Evolutionary conservation across 495 filamentous ascomycete species (phyloP), one percentile per base, ranked within the genome.

Genomic region (Terfezia boudieri): DNA sequence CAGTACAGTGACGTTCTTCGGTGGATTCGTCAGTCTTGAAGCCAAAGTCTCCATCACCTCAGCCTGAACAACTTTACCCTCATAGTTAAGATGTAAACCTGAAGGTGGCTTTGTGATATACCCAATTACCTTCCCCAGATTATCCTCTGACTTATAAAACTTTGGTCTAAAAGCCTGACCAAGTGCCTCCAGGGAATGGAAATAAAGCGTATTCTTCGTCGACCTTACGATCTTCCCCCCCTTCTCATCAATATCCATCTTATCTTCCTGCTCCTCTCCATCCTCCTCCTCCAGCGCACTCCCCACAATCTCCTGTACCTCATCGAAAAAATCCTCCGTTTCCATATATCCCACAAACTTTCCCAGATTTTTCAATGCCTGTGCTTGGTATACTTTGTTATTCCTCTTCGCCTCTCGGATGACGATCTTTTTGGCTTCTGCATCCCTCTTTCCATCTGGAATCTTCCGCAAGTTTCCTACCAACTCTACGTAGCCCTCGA

Each of bases 391-490:
- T 2, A 70, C 67, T 23, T 76, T 74, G 64, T 95, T 98, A 58
- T 84, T 84, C 14, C 90, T 78, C 70, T 86, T 93, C 9, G 86
- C 86, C 74, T 98, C 90, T 52, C 89, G 78, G 52, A 88, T 67
- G 17, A 79, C 73, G 58, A 94, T 84, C 64, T 76, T 76, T 64
- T 69, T 68, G 36, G 37, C 59, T 70, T 67, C 49, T 67, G 61
- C 32, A 64, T 67, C 14, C 67, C 67, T 62, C 68, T 53, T 61
- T 79, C 76, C 70, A 75, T 77, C 73, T 55, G 74, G 61, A 16
- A 71, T 66, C 46, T 64, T 63, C 7, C 77, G 61, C 51, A 73
- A 62, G 53, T 80, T 76, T 51, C 74, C 70, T 2, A 79, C 76
- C 59, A 94, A 87, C 55, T 76, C 77, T 11, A 84, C 80, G 65